These are phyloP conservation scores for Acanthamoeba healyi DNA, from an alignment of 208 protist genomes.

Conservation along the genomic window DNA sequence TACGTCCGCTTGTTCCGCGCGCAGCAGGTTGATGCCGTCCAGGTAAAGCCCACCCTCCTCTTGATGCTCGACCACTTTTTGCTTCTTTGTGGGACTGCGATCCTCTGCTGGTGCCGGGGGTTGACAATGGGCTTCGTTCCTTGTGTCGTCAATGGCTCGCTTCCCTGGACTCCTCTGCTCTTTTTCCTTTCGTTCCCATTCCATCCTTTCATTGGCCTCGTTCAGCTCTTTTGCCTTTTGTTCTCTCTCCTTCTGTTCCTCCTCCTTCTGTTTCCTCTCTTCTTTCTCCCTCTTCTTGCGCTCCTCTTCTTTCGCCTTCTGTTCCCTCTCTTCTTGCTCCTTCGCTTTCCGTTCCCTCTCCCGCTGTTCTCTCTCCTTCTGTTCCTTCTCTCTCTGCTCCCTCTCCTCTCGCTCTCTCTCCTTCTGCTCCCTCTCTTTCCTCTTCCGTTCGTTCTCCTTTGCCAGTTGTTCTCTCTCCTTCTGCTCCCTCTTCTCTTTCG, in stretches of 20 bases:
- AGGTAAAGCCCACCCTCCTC: neutral
- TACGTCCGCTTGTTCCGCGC: neutral
- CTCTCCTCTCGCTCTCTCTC: no score
- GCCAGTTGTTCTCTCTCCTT: neutral
- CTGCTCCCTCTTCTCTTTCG: neutral
- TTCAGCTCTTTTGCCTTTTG: no score
- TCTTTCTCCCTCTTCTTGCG: no score
- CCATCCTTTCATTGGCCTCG: no score
- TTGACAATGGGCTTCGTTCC: neutral
- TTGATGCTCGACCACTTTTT: neutral
- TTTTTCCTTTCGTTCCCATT: no score
- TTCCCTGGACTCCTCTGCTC: no score
- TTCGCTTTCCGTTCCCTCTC: neutral
- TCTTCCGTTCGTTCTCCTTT: neutral
- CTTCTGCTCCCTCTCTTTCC: neutral
- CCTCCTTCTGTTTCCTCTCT: no score
- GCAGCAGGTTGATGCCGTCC: conserved; percentile 40
- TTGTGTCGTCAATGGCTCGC: neutral
- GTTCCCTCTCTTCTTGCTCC: no score
- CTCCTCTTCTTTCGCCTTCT: no score
- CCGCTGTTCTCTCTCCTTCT: no score
- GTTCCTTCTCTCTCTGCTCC: neutral
- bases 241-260: no score
- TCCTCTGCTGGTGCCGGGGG: neutral
- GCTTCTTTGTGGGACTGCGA: neutral